Evolutionary conservation across 2,329 filamentous ascomycete genomes (phyloP).

Genomic region (Xylariaceae sp.): DNA sequence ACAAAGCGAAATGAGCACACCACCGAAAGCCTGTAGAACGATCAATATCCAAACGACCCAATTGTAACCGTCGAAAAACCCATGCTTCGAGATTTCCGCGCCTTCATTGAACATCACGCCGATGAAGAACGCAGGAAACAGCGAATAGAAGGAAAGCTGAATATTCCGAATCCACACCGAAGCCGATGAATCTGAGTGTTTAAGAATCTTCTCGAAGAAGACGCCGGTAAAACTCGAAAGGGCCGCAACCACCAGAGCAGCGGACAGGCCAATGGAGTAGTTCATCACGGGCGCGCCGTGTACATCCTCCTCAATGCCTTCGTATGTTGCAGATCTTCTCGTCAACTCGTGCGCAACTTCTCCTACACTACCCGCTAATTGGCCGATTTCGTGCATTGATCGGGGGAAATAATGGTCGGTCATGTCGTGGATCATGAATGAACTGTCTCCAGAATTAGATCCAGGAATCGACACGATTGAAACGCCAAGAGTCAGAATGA

Average conservation of each 20-base stretch:
- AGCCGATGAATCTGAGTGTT: constrained; percentile 70
- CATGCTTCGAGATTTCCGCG: constrained; percentile 72
- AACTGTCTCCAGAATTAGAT: constrained; percentile 48
- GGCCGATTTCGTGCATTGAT: constrained; percentile 71
- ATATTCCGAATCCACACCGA: constrained; percentile 94
- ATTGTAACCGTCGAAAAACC: constrained; percentile 95
- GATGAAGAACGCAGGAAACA: constrained; percentile 83
- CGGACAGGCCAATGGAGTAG: constrained; percentile 70
- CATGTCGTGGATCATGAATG: constrained; percentile 60
- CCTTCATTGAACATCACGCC: constrained; percentile 87
- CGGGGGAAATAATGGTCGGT: constrained; percentile 70
- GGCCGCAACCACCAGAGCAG: constrained; percentile 72
- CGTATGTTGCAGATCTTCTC: constrained; percentile 81
- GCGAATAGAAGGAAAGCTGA: constrained; percentile 88
- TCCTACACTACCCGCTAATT: constrained; percentile 51
- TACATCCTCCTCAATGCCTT: constrained; percentile 73
- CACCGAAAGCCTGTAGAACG: constrained; percentile 75
- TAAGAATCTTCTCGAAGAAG: constrained; percentile 87
- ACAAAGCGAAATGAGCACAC: constrained; percentile 76
- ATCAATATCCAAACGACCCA: constrained; percentile 86
- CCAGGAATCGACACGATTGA: constrained; percentile 79
- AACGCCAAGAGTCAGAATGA: constrained; percentile 77
- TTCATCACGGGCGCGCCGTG: constrained; percentile 60
- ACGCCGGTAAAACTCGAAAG: constrained; percentile 83
- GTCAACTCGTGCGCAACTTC: constrained; percentile 48